Evolutionary conservation across 176 grass and related monocot genomes (phyloP), one percentile per base, ranked within the genome.

Genomic region (Cenchrus fungigraminus): DNA sequence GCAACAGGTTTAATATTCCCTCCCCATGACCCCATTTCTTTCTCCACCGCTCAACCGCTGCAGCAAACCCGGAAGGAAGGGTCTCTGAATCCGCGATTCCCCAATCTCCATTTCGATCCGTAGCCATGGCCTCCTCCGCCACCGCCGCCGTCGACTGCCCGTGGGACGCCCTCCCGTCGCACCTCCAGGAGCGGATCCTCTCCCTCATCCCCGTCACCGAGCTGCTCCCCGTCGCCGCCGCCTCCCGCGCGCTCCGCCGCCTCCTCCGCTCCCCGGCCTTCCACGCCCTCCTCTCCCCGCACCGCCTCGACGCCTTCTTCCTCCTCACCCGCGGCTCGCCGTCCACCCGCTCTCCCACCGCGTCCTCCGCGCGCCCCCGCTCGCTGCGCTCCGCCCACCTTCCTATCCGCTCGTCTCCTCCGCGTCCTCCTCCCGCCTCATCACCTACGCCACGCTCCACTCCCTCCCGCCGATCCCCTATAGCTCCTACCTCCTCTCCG

Each of bases 121-220:
- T 8, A 14, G 43, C 29, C 78, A 85, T 82, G 83, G 65, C 87
- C 58, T 17, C 65, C 47, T 16, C 64, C 70, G 2, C 59, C 44
- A 1, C n/a, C 65, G 0, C 67, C 57, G 0, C 0, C 47, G 14
- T 49, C 15, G 20, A 6, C 53, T 88, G 68, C 85, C 19, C 47
- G 19, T 93, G 91, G 91, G 82, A 88, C 7, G 59, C 47, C 31
- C 82, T 93, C 44, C 85, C 88, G 29, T 17, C 43, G 77, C 65
- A 86, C 74, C 53, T 90, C 53, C 78, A 90, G 43, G 82, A 86
- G 57, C 65, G 46, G 16, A 88, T 93, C 91, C 88, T 93, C 34
- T 65, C 85, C 42, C 82, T 78, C 54, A 79, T 93, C 14, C 91
- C 88, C 22, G 22, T 90, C 54, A 90, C 79, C 61, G 70, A 83